These are phyloP conservation scores for Ogataea wickerhamii DNA, from an alignment of 805 yeast genomes.

Conservation along the genomic window DNA sequence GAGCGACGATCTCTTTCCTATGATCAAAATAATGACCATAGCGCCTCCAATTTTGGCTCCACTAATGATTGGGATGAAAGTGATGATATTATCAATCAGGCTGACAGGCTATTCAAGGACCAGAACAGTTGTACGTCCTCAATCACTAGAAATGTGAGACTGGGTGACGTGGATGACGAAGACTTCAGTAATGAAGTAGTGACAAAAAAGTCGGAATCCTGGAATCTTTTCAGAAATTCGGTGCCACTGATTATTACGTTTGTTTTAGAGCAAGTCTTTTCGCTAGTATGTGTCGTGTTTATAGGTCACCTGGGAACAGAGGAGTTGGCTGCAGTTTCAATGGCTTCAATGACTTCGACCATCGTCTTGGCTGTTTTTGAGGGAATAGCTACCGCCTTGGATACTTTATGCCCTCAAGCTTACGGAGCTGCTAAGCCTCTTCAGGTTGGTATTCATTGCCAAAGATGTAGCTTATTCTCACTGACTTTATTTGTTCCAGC, in stretches of 20 bases:
- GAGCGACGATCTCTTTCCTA: conserved; percentile 29
- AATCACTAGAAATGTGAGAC: conserved; percentile 6
- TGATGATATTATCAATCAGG: conserved; percentile 22
- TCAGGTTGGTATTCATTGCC: conserved; percentile 64
- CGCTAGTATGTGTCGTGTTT: conserved; percentile 71
- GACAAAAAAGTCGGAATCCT: conserved; percentile 28
- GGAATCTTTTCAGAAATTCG: conserved; percentile 39
- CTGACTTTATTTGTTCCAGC: conserved; percentile 57
- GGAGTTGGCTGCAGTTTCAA: conserved; percentile 72
- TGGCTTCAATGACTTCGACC: conserved; percentile 77
- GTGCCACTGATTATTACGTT: conserved; percentile 64
- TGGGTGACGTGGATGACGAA: conserved; percentile 24
- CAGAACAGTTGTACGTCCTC: conserved; percentile 16
- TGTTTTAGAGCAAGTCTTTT: conserved; percentile 52
- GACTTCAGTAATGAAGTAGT: conserved; percentile 31
- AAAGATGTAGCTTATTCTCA: conserved; percentile 64
- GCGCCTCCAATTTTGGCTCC: conserved; percentile 20
- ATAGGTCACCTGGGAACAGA: conserved; percentile 74
- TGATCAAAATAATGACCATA: conserved; percentile 11
- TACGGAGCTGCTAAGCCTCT: conserved; percentile 63
- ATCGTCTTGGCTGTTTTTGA: conserved; percentile 70
- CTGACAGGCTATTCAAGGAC: conserved; percentile 25
- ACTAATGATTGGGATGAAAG: conserved; percentile 17
- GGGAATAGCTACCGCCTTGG: conserved; percentile 72
- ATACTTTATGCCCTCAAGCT: conserved; percentile 77